These are phyloP conservation scores for Metschnikowia aberdeeniae DNA, from an alignment of 805 yeast genomes.

Conservation along the genomic window DNA sequence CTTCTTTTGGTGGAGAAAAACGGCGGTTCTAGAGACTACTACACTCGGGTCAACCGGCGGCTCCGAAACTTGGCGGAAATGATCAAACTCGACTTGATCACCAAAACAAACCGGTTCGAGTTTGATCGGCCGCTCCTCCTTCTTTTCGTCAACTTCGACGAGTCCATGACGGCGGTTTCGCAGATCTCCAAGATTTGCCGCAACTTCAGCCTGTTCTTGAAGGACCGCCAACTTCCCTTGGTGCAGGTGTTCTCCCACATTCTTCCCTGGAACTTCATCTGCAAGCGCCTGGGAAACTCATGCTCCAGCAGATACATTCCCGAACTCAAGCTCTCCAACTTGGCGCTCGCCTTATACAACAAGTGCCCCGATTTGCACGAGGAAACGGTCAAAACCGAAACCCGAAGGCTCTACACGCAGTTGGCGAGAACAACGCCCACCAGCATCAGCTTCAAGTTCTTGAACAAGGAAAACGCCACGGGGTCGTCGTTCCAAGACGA, in stretches of 20 bases:
- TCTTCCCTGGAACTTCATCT: constrained; percentile 27
- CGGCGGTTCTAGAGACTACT: constrained; percentile 23
- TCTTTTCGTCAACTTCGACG: constrained; percentile 45
- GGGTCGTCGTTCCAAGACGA: constrained; percentile 47
- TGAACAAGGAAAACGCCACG: constrained; percentile 20
- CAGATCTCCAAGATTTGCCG: constrained; percentile 46
- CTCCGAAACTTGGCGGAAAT: constrained; percentile 32
- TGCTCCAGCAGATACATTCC: constrained; percentile 26
- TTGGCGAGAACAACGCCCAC: constrained; percentile 37
- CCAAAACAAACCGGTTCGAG: constrained; percentile 38
- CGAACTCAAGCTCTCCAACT: constrained; percentile 34
- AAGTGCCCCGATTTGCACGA: constrained; percentile 39
- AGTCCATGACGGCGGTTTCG: constrained; percentile 41
- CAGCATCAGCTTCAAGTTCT: constrained; percentile 23
- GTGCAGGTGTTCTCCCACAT: constrained; percentile 37
- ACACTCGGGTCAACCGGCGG: constrained; percentile 27
- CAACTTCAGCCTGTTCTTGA: constrained; percentile 38
- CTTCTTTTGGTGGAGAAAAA: constrained; percentile 22
- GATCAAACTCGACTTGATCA: constrained; percentile 36
- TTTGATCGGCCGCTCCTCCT: constrained; percentile 48
- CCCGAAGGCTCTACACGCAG: constrained; percentile 24
- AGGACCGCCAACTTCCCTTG: constrained; percentile 38
- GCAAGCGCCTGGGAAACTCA: constrained; percentile 17
- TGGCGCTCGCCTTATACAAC: constrained; percentile 57
- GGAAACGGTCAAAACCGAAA: constrained; percentile 3